phyloP scores from a whole-genome alignment of 352 stramenopile species.

The Phytopythium delawarense region DNA sequence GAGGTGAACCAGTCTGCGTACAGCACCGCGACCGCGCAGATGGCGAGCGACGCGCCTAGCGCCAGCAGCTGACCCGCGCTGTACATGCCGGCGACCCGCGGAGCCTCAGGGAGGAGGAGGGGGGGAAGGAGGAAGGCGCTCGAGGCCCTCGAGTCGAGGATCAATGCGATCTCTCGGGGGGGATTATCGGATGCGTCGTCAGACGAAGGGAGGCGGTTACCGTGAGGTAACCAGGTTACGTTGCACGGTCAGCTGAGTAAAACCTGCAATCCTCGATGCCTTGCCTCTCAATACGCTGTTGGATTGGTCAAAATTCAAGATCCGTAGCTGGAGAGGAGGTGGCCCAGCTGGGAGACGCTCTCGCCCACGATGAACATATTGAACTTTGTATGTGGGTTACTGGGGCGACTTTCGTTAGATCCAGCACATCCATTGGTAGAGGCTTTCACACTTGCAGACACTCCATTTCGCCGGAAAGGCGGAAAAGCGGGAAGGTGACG shows the following conservation, averaged over 20 bases:
- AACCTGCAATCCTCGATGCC: too few relatives aligned
- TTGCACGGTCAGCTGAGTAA: too few relatives aligned
- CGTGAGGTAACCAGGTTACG: too few relatives aligned
- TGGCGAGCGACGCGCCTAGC: conserved; percentile 41
- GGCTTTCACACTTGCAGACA: too few relatives aligned
- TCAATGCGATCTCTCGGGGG: background rate
- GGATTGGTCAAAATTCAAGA: too few relatives aligned
- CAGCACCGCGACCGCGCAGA: conserved; percentile 46
- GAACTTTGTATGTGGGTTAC: too few relatives aligned
- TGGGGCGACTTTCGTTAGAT: too few relatives aligned
- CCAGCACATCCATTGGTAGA: too few relatives aligned
- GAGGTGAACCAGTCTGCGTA: conserved; percentile 55
- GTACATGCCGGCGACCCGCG: background rate
- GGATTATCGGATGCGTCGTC: background rate
- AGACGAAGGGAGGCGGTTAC: background rate
- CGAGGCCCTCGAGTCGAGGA: background rate
- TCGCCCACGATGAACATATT: too few relatives aligned
- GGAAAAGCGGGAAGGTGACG: background rate
- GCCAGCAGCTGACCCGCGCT: conserved; percentile 49
- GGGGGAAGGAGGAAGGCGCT: background rate
- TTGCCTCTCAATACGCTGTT: too few relatives aligned
- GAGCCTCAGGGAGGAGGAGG: background rate
- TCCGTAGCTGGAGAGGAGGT: too few relatives aligned
- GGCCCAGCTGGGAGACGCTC: too few relatives aligned
- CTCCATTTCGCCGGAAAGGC: background rate